Evolutionary conservation across 768 basidiomycete genomes (phyloP).

Genomic region (Cystobasidium tubakii): DNA sequence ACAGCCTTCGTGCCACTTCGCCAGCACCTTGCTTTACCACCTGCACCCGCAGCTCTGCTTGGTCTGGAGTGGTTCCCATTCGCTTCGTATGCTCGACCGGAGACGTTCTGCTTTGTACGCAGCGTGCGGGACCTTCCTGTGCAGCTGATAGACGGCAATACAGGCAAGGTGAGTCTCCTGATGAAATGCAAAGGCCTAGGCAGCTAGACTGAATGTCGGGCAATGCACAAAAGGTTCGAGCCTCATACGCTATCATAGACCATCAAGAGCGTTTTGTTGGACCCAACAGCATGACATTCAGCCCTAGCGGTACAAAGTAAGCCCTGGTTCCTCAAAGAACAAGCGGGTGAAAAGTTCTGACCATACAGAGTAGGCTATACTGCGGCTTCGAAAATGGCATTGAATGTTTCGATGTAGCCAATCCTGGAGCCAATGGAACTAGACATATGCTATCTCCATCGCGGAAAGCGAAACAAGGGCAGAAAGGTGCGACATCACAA

Average conservation of each 20-base stretch:
- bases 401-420: constrained; percentile 70
- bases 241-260: constrained; percentile 85
- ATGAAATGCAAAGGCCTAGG: background rate
- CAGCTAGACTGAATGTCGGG: background rate
- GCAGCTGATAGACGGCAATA: constrained; percentile 70
- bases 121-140: constrained; percentile 80
- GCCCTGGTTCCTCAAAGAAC: constrained; percentile 36
- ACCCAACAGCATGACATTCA: constrained; percentile 77
- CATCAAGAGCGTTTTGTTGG: constrained; percentile 87
- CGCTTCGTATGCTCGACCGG: constrained; percentile 58
- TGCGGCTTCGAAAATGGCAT: constrained; percentile 81
- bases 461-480: constrained; percentile 71
- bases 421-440: constrained; percentile 64
- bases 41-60: constrained; percentile 61
- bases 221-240: constrained; percentile 62
- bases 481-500: constrained; percentile 61
- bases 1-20: background rate
- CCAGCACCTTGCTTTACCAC: constrained; percentile 30
- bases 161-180: constrained; percentile 60
- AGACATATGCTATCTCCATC: constrained; percentile 66
- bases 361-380: constrained; percentile 59
- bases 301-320: constrained; percentile 62
- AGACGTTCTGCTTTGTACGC: constrained; percentile 73
- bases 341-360: background rate
- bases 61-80: constrained; percentile 80